phyloP scores from a whole-genome alignment of 1,284 basidiomycete genomes.

The Dichomitus squalens region DNA sequence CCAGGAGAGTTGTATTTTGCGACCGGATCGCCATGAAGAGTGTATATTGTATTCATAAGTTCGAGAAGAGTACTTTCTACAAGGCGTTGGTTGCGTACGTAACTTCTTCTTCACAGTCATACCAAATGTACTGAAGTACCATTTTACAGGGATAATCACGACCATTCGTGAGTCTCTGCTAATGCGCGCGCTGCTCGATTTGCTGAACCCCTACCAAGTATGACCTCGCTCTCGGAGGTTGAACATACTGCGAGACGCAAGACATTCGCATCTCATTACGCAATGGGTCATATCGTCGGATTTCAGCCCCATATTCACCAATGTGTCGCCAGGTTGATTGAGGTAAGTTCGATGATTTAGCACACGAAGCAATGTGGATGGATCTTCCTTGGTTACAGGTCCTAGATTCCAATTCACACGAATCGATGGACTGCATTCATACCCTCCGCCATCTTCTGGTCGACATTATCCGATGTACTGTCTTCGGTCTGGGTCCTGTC shows the following conservation, averaged over 20 bases:
- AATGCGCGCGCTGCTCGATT: neutral
- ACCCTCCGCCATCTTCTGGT: constrained; percentile 24
- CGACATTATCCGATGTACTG: constrained; percentile 13
- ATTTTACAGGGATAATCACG: constrained; percentile 19
- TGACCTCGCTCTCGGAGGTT: constrained; percentile 20
- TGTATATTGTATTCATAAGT: constrained; percentile 21
- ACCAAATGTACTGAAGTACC: neutral
- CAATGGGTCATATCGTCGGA: constrained; percentile 13
- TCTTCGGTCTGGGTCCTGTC: constrained; percentile 12
- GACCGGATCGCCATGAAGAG: constrained; percentile 17
- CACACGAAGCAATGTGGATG: too few species aligned
- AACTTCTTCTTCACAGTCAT: neutral
- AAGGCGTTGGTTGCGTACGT: constrained; percentile 17
- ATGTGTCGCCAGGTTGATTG: constrained; percentile 10
- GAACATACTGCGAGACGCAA: constrained; percentile 15
- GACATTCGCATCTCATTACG: constrained; percentile 22
- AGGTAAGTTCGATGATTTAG: constrained; percentile 4
- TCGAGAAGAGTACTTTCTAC: constrained; percentile 31
- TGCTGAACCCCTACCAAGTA: constrained; percentile 5
- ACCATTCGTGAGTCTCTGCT: constrained; percentile 25
- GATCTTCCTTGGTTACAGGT: too few species aligned
- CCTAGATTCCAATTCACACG: neutral
- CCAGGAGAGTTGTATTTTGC: constrained; percentile 22
- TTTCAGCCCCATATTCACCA: constrained; percentile 23
- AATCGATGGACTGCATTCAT: constrained; percentile 16